A percentile compares a stretch with the other conserved stretches of the same genome.
These are phyloP conservation scores for Helianthus tuberosus DNA, from an alignment of 129 eudicot species.

Conservation along the genomic window DNA sequence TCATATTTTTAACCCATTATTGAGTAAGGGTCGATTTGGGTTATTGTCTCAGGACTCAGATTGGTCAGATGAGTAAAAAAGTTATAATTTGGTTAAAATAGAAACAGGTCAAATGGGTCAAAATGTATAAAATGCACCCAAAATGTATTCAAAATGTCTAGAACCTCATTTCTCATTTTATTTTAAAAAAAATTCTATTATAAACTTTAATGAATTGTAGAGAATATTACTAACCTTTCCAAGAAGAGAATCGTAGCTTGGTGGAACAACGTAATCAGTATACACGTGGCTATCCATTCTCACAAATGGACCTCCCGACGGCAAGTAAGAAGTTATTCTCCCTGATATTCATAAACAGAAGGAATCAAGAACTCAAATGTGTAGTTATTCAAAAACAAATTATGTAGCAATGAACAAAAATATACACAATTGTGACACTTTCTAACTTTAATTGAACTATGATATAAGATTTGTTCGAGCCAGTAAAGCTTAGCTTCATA, in stretches of 20 bases:
- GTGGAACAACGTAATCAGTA: constrained; percentile 96
- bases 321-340: constrained; percentile 84
- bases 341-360: constrained; percentile 48
- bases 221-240: constrained; percentile 70
- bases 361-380: constrained; percentile 10
- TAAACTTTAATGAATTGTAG: background rate
- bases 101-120: background rate
- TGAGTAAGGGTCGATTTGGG: background rate
- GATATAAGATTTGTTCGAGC: background rate
- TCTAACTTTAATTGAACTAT: background rate
- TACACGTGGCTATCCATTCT: constrained; percentile 99
- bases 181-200: background rate
- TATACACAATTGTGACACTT: background rate
- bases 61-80: background rate
- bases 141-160: background rate
- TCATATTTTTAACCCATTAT: background rate
- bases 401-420: constrained; percentile 9
- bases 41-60: background rate
- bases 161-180: background rate
- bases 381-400: constrained; percentile 8
- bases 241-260: constrained; percentile 96
- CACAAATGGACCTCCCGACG: constrained; percentile 99
- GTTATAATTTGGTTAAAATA: background rate
- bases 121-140: too few species aligned
- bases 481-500: background rate